Percentiles rank a stretch among this genome's conserved stretches.
Conservation (phyloP, 106 monocot species). For the Xerophyta viscosa region DNA sequence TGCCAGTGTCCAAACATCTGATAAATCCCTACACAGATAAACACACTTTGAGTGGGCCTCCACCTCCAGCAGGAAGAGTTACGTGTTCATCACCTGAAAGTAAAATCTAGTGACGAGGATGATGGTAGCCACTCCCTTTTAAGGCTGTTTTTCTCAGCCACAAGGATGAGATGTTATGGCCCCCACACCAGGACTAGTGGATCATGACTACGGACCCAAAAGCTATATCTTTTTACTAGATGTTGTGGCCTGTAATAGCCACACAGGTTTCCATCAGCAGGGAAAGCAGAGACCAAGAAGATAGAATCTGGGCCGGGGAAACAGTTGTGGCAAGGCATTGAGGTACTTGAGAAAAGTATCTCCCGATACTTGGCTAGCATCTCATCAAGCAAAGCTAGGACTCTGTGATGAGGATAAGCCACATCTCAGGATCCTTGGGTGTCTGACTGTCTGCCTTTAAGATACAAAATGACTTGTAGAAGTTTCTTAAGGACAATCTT, state of each 20-base stretch:
- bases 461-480: too few relatives aligned
- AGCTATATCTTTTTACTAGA: not conserved
- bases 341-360: not conserved
- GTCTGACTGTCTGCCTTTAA: too few relatives aligned
- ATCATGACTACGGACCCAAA: not conserved
- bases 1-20: too few relatives aligned
- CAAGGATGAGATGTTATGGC: not conserved
- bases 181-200: not conserved
- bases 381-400: not conserved
- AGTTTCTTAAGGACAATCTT: too few relatives aligned
- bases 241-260: not conserved
- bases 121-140: conserved; percentile 1
- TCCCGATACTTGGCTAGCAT: not conserved
- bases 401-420: too few relatives aligned
- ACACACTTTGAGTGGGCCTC: too few relatives aligned
- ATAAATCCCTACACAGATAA: too few relatives aligned
- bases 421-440: too few relatives aligned
- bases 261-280: not conserved
- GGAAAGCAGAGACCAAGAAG: not conserved
- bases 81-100: too few relatives aligned
- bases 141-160: not conserved
- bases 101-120: not conserved
- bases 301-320: not conserved
- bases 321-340: conserved; percentile 1
- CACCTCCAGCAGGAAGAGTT: too few relatives aligned